A percentile compares a stretch with the other conserved stretches of the same genome.
phyloP scores from a whole-genome alignment of 225 moss, liverwort and hornwort species.

The Bryum argenteum region DNA sequence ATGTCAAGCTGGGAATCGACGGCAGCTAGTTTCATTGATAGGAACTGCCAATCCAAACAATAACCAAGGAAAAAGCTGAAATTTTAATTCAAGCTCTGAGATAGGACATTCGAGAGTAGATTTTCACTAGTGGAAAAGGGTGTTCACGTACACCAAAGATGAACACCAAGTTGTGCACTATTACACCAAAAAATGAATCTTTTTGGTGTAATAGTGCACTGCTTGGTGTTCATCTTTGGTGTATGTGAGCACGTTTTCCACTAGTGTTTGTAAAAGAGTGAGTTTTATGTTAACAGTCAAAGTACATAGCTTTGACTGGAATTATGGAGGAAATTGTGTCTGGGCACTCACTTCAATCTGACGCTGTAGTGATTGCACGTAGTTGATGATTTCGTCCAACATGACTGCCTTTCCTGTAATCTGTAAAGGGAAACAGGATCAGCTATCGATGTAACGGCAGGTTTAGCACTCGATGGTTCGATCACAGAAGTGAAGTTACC shows the following conservation, averaged over 20 bases:
- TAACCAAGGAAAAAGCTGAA: no score
- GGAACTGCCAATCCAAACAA: conserved; percentile 50
- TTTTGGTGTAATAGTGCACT: no score
- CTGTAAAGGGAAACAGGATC: conserved; percentile 28
- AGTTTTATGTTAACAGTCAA: background rate
- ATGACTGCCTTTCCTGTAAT: conserved; percentile 93
- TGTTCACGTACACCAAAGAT: no score
- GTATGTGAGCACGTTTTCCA: no score
- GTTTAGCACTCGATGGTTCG: no score
- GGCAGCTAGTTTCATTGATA: conserved; percentile 92
- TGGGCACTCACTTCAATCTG: conserved; percentile 79
- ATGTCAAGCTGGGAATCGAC: conserved; percentile 73
- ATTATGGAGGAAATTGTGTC: background rate
- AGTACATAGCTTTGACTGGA: background rate
- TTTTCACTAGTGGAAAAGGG: no score
- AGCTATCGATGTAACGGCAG: no score
- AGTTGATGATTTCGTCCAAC: conserved; percentile 99
- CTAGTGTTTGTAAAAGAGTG: background rate
- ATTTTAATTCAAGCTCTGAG: no score
- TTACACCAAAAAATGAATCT: no score
- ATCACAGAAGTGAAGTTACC: conserved; percentile 28
- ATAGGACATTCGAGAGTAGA: no score
- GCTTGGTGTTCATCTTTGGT: no score
- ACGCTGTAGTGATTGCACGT: conserved; percentile 93
- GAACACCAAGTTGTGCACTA: no score